phyloP scores from a whole-genome alignment of 1,139 yeast genomes.

The Suhomyces choctaworum region DNA sequence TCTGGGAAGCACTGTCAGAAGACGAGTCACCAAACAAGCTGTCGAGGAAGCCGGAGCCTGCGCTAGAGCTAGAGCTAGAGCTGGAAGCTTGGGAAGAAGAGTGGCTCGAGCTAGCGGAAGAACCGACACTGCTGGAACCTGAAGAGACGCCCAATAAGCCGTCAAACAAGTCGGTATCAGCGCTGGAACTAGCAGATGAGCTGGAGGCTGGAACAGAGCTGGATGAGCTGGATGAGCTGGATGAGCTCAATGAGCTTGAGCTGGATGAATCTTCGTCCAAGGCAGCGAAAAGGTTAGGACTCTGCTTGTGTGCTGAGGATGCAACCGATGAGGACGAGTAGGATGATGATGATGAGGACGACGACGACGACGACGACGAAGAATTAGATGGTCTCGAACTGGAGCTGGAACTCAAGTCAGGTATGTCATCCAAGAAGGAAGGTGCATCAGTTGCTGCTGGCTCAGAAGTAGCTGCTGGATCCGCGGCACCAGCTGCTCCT shows the following conservation, averaged over 20 bases:
- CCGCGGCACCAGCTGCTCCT: slow-evolving; percentile 3
- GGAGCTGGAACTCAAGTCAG: slow-evolving; percentile 12
- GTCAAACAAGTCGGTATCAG: neutral
- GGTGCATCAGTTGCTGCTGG: slow-evolving; percentile 4
- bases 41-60: slow-evolving; percentile 1
- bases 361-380: slow-evolving; percentile 1
- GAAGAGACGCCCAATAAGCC: neutral
- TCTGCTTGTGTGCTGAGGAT: neutral
- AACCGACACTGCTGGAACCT: slow-evolving; percentile 2
- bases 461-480: slow-evolving; percentile 2
- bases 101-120: slow-evolving; percentile 1
- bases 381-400: slow-evolving; percentile 6
- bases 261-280: slow-evolving; percentile 1
- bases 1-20: too few species aligned
- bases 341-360: slow-evolving; percentile 4
- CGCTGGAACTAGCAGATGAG: slow-evolving; percentile 2
- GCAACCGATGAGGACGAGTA: neutral
- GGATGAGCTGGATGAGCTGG: slow-evolving; percentile 7
- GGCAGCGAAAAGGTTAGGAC: slow-evolving; percentile 7
- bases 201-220: slow-evolving; percentile 4
- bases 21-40: too few species aligned
- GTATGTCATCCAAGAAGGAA: slow-evolving; percentile 6
- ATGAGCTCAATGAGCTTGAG: neutral
- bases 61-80: slow-evolving; percentile 5
- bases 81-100: slow-evolving; percentile 1